Conservation (phyloP, 164 flowering plant species). For the Akebia trifoliata region DNA sequence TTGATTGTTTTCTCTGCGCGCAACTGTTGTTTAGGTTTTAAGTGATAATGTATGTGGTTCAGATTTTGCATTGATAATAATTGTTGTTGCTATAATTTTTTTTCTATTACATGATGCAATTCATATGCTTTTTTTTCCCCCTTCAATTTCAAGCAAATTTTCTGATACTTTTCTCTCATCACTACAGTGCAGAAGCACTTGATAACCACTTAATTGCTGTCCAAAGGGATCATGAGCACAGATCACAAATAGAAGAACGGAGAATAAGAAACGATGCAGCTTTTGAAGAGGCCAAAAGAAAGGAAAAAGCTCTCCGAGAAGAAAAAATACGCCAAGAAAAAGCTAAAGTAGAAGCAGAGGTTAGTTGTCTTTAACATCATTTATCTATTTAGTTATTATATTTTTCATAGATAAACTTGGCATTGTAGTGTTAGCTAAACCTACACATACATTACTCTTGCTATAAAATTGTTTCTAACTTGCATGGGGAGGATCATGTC, state of each 20-base stretch:
- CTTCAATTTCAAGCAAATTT: neutral
- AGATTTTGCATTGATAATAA: too few relatives aligned
- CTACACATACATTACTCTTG: constrained; percentile 1
- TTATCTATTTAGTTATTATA: neutral
- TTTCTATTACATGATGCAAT: too few relatives aligned
- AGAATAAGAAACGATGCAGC: constrained; percentile 81
- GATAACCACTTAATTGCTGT: constrained; percentile 77
- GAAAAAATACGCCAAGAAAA: constrained; percentile 70
- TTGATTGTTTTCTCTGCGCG: too few relatives aligned
- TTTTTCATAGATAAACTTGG: too few relatives aligned
- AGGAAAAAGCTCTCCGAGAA: constrained; percentile 63
- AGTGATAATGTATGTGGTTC: too few relatives aligned
- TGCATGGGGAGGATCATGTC: too few relatives aligned
- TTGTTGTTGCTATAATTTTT: too few relatives aligned
- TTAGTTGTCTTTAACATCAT: constrained; percentile 14
- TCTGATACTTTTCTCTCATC: constrained; percentile 9
- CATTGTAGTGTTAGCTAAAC: too few relatives aligned
- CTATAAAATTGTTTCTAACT: neutral
- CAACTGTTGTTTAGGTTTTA: too few relatives aligned
- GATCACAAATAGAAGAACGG: constrained; percentile 85
- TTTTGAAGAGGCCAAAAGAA: constrained; percentile 78
- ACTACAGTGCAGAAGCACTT: constrained; percentile 81
- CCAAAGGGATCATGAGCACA: constrained; percentile 74
- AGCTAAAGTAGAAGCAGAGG: constrained; percentile 74
- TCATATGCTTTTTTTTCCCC: neutral